phyloP scores from a whole-genome alignment of 2,329 filamentous ascomycete species.

The Curvularia verruculosa region DNA sequence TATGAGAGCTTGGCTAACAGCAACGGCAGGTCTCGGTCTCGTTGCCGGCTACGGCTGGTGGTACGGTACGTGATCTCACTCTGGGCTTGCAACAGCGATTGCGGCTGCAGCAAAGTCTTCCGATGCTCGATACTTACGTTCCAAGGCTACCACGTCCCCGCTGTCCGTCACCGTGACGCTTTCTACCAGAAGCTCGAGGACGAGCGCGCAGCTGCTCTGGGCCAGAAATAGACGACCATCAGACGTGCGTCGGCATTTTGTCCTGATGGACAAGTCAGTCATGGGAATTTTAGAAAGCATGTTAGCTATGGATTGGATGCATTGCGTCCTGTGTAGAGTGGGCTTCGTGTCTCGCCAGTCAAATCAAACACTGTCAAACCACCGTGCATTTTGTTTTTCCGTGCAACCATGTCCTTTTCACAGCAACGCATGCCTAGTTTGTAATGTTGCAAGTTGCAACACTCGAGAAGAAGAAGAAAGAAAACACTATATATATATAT shows the following conservation, averaged over 20 bases:
- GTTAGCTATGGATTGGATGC: conserved; percentile 35
- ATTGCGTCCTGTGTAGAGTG: conserved; percentile 45
- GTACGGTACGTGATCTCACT: conserved; percentile 61
- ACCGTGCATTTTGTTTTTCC: neutral
- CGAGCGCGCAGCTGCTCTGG: conserved; percentile 59
- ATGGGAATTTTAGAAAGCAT: conserved; percentile 33
- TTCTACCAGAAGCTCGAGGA: conserved; percentile 70
- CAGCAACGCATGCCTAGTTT: neutral
- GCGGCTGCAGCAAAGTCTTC: neutral
- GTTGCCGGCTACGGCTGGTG: conserved; percentile 70
- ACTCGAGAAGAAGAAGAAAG: neutral
- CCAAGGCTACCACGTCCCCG: conserved; percentile 68
- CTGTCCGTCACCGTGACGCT: conserved; percentile 66
- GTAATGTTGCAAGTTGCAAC: neutral
- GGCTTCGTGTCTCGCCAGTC: conserved; percentile 31
- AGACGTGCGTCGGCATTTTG: conserved; percentile 28
- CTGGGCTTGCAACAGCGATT: neutral
- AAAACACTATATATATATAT: neutral
- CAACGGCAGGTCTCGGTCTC: conserved; percentile 62
- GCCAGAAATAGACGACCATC: conserved; percentile 39
- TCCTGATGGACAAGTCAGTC: conserved; percentile 34
- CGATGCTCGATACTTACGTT: conserved; percentile 5
- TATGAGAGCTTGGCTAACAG: conserved; percentile 32
- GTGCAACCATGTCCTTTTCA: neutral
- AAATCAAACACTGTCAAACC: conserved; percentile 16